Evolutionary conservation across 176 grass and related monocot genomes (phyloP), one percentile per base, ranked within the genome.

Genomic region (Neostapfia colusana): DNA sequence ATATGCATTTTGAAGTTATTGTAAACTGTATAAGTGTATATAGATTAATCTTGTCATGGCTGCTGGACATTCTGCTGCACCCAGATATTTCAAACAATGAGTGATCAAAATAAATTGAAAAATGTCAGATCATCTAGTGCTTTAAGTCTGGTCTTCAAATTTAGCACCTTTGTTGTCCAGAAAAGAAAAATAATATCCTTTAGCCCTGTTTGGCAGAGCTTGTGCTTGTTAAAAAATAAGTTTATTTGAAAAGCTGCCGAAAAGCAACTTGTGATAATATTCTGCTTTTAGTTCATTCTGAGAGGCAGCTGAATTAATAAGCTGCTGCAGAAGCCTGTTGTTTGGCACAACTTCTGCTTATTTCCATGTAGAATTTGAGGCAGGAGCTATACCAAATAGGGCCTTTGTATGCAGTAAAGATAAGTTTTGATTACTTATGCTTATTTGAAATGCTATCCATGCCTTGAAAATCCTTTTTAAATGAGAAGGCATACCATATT

Each of bases 111-210:
- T 23, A 39, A 18, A 11, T 12, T 13, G 2, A 40, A 26, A 3
- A 35, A 67, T 2, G 57, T 65, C 44, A 72, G 36, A 14, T 12
- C 57, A 54, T 79, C 9, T 66, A 72, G 21, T 65, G 34, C 72
- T 15, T 73, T 17, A 6, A 63, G 39, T 63, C 4, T n/a, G 41
- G 37, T 73, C 13, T 46, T 13, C 10, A 65, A 43, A 43, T 21
- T 31, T 76, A 57, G 16, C 39, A 76, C 39, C 38, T 58, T 28
- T 35, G 20, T 7, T 76, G 21, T 76, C 41, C 39, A 69, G 48
- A 45, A 56, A 39, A 69, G 48, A 45, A 56, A 35, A 61, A 54
- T 1, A 26, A 21, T 6, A 21, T 8, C 6, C 51, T 59, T 31
- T 31, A 31, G 31, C 31, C 31, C 31, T 31, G 31, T 31, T 31